Evolutionary conservation across 495 filamentous ascomycete genomes (phyloP).

Genomic region (Rusavskia elegans): DNA sequence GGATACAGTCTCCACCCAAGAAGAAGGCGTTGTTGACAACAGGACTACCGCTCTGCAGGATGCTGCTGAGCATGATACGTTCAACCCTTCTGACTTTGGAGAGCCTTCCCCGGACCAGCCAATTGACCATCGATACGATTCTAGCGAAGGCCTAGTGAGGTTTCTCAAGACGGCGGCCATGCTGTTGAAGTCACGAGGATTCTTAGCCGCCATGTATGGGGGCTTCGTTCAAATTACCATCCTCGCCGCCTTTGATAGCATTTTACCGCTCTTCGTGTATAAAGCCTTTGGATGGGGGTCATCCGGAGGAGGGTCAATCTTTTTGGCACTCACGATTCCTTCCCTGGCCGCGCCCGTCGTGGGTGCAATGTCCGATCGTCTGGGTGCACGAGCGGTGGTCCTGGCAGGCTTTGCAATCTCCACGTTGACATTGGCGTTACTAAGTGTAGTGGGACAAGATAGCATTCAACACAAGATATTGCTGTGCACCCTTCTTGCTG

Average conservation of each 20-base stretch:
- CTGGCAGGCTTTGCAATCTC: slow-evolving; percentile 38
- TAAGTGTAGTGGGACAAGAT: slow-evolving; percentile 41
- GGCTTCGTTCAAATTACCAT: slow-evolving; percentile 36
- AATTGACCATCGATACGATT: too few relatives aligned
- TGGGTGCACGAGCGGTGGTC: slow-evolving; percentile 39
- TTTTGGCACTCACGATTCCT: slow-evolving; percentile 43
- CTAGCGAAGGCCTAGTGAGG: not conserved
- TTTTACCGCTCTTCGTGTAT: slow-evolving; percentile 37
- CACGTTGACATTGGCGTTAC: slow-evolving; percentile 34
- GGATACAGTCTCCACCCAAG: not conserved
- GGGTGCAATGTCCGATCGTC: slow-evolving; percentile 34
- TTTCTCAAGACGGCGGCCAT: slow-evolving; percentile 14
- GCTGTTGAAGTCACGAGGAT: slow-evolving; percentile 30
- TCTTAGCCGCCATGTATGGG: slow-evolving; percentile 31
- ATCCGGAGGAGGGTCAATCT: slow-evolving; percentile 44
- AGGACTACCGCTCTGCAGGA: not conserved
- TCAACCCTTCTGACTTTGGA: not conserved
- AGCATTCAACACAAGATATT: slow-evolving; percentile 38
- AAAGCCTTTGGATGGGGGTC: slow-evolving; percentile 39
- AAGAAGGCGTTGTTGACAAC: not conserved
- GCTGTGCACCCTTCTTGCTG: slow-evolving; percentile 36
- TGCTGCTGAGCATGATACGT: not conserved
- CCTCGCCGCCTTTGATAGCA: slow-evolving; percentile 33
- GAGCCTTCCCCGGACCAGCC: not conserved
- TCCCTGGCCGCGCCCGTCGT: slow-evolving; percentile 38